Evolutionary conservation across 306 rosid species (phyloP).

Genomic region (Calophaca sinica): DNA sequence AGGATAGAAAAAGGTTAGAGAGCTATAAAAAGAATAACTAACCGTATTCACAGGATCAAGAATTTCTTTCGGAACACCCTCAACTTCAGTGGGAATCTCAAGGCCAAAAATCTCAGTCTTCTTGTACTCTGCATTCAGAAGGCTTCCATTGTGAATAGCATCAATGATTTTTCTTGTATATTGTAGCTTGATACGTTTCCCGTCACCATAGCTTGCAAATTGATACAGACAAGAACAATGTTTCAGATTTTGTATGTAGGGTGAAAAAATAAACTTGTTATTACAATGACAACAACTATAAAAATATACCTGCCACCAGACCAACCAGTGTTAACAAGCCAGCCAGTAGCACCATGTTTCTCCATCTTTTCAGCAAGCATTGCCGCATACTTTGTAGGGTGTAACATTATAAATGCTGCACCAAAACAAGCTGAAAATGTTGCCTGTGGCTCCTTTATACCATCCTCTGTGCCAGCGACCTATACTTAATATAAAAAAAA

Average conservation of each 20-base stretch:
- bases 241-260: not conserved
- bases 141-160: conserved; percentile 83
- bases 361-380: conserved; percentile 96
- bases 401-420: conserved; percentile 92
- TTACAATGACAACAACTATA: not conserved
- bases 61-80: conserved; percentile 84
- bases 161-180: conserved; percentile 87
- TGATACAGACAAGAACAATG: not conserved
- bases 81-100: conserved; percentile 73
- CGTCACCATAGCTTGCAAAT: conserved; percentile 77
- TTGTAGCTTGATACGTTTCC: conserved; percentile 76
- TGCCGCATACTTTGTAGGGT: conserved; percentile 90
- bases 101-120: conserved; percentile 82
- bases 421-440: conserved; percentile 98
- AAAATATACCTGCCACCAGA: conserved; percentile 76
- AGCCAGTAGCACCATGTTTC: conserved; percentile 83
- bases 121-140: conserved; percentile 60
- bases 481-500: conserved; percentile 18
- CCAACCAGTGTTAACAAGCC: conserved; percentile 99
- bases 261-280: no score
- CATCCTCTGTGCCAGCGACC: conserved; percentile 97
- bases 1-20: not conserved
- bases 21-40: conserved; percentile 40
- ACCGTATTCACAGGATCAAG: conserved; percentile 82
- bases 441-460: conserved; percentile 92